Percentiles rank a stretch among this genome's conserved stretches.
These are phyloP conservation scores for Rhodamnia argentea DNA, from an alignment of 345 rosid genomes.

Conservation along the genomic window DNA sequence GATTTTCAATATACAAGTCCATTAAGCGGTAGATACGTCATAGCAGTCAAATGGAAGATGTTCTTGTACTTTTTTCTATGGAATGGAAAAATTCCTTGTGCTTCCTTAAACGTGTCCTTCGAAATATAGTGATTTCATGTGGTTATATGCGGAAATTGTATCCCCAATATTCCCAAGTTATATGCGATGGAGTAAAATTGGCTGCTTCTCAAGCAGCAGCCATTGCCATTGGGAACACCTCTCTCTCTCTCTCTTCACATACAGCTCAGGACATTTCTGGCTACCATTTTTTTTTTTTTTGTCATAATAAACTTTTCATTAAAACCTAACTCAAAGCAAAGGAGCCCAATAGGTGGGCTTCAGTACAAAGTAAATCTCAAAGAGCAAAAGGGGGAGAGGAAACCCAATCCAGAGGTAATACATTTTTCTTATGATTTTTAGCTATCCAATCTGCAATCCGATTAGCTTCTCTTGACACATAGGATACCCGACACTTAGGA, in stretches of 20 bases:
- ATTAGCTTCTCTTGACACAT: too few relatives aligned
- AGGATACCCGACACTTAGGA: too few relatives aligned
- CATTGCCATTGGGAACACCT: not conserved
- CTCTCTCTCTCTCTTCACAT: not conserved
- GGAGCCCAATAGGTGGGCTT: too few relatives aligned
- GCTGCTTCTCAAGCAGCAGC: not conserved
- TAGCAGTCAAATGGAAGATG: not conserved
- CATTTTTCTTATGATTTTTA: too few relatives aligned
- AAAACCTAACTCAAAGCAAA: too few relatives aligned
- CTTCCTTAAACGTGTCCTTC: not conserved
- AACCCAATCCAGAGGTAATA: too few relatives aligned
- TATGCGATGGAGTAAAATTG: not conserved
- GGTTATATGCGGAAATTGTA: not conserved
- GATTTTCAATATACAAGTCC: not conserved
- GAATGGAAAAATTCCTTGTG: not conserved
- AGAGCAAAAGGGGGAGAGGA: too few relatives aligned
- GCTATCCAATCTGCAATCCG: too few relatives aligned
- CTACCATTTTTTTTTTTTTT: too few relatives aligned
- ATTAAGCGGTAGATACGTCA: not conserved
- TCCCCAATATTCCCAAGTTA: not conserved
- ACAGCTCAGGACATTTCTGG: not conserved
- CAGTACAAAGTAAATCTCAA: too few relatives aligned
- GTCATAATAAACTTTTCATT: too few relatives aligned
- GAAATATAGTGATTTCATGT: not conserved
- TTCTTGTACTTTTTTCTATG: not conserved